Evolutionary conservation across 352 stramenopile genomes (phyloP).

Genomic region (Phytophthora kernoviae): DNA sequence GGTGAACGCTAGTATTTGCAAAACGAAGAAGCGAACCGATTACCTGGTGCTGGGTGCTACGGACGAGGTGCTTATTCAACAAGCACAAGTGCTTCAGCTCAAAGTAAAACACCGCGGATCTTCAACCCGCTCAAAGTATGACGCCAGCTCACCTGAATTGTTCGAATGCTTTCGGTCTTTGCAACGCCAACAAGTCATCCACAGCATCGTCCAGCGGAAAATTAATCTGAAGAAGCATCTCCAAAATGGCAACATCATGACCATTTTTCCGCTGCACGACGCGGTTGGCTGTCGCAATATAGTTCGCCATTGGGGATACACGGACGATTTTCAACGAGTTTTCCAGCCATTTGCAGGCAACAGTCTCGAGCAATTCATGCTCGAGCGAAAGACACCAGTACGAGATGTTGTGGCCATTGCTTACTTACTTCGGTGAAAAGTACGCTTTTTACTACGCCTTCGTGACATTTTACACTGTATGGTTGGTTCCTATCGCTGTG

Average conservation of each 20-base stretch:
- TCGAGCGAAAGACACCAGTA: slow-evolving; percentile 71
- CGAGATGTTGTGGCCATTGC: slow-evolving; percentile 79
- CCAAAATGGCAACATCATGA: slow-evolving; percentile 50
- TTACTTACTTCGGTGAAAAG: slow-evolving; percentile 86
- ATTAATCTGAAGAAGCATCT: slow-evolving; percentile 70
- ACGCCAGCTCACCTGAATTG: slow-evolving; percentile 35
- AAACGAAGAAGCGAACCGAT: slow-evolving; percentile 31
- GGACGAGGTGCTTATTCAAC: slow-evolving; percentile 58
- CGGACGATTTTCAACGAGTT: slow-evolving; percentile 35
- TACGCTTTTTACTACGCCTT: slow-evolving; percentile 84
- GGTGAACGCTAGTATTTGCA: background rate
- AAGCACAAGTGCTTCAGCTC: slow-evolving; percentile 65
- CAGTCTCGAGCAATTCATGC: slow-evolving; percentile 62
- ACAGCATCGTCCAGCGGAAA: slow-evolving; percentile 77
- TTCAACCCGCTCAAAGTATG: slow-evolving; percentile 59
- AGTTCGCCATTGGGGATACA: slow-evolving; percentile 59
- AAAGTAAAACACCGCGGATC: slow-evolving; percentile 79
- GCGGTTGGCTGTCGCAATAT: slow-evolving; percentile 64
- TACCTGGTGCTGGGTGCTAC: slow-evolving; percentile 69
- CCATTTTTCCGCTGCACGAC: slow-evolving; percentile 76
- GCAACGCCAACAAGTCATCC: slow-evolving; percentile 76
- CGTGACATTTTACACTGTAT: slow-evolving; percentile 74
- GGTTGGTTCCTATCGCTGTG: slow-evolving; percentile 65
- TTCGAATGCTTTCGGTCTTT: slow-evolving; percentile 81
- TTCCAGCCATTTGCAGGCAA: slow-evolving; percentile 63